phyloP scores from a whole-genome alignment of 2,329 filamentous ascomycete species.

The Pseudonectria foliicola region DNA sequence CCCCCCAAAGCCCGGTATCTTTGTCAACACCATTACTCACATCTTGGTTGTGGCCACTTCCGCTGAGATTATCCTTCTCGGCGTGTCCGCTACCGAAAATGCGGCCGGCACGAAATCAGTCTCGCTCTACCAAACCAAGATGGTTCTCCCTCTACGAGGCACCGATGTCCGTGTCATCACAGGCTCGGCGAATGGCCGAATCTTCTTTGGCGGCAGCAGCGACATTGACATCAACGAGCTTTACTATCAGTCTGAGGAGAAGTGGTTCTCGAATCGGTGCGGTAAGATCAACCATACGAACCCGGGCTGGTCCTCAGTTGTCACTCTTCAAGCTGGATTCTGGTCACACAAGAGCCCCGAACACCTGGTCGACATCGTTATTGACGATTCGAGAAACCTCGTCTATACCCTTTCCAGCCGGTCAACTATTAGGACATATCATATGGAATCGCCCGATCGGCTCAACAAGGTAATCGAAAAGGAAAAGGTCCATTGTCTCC shows the following conservation, averaged over 20 bases:
- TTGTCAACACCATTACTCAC: constrained; percentile 77
- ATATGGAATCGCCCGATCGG: constrained; percentile 63
- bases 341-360: constrained; percentile 50
- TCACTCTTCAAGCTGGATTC: constrained; percentile 43
- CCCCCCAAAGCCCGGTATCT: constrained; percentile 77
- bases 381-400: constrained; percentile 82
- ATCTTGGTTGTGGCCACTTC: constrained; percentile 85
- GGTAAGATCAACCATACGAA: constrained; percentile 84
- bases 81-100: constrained; percentile 61
- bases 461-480: constrained; percentile 60
- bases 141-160: constrained; percentile 71
- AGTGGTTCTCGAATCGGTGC: constrained; percentile 88
- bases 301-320: constrained; percentile 60
- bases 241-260: constrained; percentile 93
- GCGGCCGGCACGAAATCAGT: constrained; percentile 66
- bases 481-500: constrained; percentile 51
- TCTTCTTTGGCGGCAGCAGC: constrained; percentile 79
- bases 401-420: constrained; percentile 85
- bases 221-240: constrained; percentile 91
- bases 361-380: constrained; percentile 67
- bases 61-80: constrained; percentile 78
- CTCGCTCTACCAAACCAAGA: constrained; percentile 79
- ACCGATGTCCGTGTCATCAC: constrained; percentile 71
- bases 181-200: constrained; percentile 76
- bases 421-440: constrained; percentile 86